phyloP scores from a whole-genome alignment of 2,329 filamentous ascomycete species.

The Colletotrichum somersetense region DNA sequence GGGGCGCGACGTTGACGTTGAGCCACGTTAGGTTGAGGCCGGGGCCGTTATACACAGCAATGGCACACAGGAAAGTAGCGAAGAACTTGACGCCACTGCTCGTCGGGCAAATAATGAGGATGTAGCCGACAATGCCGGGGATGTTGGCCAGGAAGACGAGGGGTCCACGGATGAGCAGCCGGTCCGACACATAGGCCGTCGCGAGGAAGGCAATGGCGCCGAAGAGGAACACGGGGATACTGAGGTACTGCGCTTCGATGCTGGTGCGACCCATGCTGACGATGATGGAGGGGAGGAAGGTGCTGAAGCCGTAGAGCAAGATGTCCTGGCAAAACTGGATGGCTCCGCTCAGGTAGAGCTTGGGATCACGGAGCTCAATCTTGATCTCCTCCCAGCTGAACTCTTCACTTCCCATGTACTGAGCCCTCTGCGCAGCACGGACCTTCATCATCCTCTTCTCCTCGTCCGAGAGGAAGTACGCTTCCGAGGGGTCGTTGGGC shows the following conservation, averaged over 20 bases:
- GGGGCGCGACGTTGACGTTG: constrained; percentile 59
- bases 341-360: constrained; percentile 61
- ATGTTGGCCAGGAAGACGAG: constrained; percentile 70
- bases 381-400: constrained; percentile 65
- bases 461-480: constrained; percentile 62
- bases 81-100: constrained; percentile 64
- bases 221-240: constrained; percentile 68
- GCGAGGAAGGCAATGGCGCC: constrained; percentile 60
- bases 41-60: constrained; percentile 61
- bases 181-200: constrained; percentile 62
- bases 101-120: constrained; percentile 61
- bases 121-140: constrained; percentile 63
- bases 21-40: constrained; percentile 63
- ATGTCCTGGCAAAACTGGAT: constrained; percentile 67
- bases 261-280: constrained; percentile 63
- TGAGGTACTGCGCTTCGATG: constrained; percentile 66
- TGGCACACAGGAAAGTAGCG: constrained; percentile 61
- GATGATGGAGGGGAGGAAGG: constrained; percentile 69
- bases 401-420: constrained; percentile 62
- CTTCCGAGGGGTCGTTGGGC: constrained; percentile 60
- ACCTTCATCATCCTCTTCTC: constrained; percentile 64
- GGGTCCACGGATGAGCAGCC: constrained; percentile 49
- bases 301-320: constrained; percentile 68
- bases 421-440: constrained; percentile 57
- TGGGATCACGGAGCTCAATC: constrained; percentile 62